phyloP scores from a whole-genome alignment of 495 filamentous ascomycete species.

The Annulohypoxylon moriforme region DNA sequence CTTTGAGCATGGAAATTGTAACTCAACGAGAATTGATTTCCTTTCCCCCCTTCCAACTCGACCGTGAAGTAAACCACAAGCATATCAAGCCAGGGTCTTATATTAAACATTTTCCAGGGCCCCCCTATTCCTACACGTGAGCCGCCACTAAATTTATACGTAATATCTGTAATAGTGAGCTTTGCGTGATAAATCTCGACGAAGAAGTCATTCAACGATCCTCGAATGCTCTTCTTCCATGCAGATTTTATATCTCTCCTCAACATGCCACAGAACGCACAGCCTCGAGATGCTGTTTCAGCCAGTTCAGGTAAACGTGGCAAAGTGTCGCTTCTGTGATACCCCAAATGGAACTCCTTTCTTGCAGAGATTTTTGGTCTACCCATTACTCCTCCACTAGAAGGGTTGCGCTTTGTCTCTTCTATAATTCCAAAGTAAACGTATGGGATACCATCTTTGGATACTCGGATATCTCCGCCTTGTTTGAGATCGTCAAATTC shows the following conservation, averaged over 20 bases:
- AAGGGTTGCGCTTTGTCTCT: background rate
- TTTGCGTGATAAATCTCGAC: background rate
- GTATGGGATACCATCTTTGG: background rate
- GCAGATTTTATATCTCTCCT: background rate
- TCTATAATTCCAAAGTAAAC: background rate
- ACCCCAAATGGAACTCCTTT: background rate
- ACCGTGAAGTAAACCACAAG: background rate
- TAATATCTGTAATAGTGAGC: background rate
- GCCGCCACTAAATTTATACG: background rate
- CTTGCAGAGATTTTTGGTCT: background rate
- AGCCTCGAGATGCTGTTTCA: background rate
- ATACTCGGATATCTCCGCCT: background rate
- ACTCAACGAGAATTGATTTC: background rate
- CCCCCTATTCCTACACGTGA: too few relatives aligned
- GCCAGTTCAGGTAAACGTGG: background rate
- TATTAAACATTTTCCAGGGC: background rate
- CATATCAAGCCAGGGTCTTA: background rate
- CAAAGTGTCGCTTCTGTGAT: background rate
- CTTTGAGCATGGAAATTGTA: background rate
- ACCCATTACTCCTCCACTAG: background rate
- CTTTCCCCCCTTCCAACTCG: background rate
- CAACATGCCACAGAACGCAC: background rate
- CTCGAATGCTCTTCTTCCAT: background rate
- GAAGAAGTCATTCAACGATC: background rate
- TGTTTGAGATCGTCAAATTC: background rate